Percentiles rank a stretch among this genome's conserved stretches.
phyloP scores from a whole-genome alignment of 2,329 filamentous ascomycete species.

The Aureobasidium namibiae region DNA sequence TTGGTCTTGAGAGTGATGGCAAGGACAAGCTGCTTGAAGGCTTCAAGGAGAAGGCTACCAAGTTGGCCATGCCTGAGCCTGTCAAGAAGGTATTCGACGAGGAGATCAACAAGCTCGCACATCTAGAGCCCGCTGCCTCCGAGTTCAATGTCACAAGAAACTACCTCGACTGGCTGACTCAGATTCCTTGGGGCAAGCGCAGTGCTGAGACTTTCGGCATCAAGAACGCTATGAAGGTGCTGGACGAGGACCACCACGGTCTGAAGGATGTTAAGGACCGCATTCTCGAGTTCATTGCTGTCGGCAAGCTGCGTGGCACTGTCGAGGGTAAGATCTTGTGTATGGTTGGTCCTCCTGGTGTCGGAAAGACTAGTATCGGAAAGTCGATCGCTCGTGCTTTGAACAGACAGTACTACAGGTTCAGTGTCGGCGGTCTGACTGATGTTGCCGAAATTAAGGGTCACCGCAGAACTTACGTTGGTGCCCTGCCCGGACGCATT shows the following conservation, averaged over 20 bases:
- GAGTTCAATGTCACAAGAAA: slow-evolving; percentile 98
- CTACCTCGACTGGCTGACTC: slow-evolving; percentile 96
- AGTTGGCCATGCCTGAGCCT: slow-evolving; percentile 91
- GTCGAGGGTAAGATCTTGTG: slow-evolving; percentile 98
- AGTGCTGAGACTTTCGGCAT: slow-evolving; percentile 97
- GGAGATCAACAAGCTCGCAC: slow-evolving; percentile 92
- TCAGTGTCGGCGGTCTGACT: slow-evolving; percentile 92
- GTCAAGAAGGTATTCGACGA: slow-evolving; percentile 98
- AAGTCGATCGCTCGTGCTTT: slow-evolving; percentile 94
- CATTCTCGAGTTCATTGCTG: slow-evolving; percentile 95
- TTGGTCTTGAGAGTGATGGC: slow-evolving; percentile 93
- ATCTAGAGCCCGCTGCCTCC: slow-evolving; percentile 88
- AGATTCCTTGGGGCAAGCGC: slow-evolving; percentile 93
- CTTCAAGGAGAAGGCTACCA: slow-evolving; percentile 90
- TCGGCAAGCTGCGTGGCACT: slow-evolving; percentile 91
- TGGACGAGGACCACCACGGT: slow-evolving; percentile 95
- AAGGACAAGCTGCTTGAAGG: slow-evolving; percentile 97
- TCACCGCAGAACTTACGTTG: slow-evolving; percentile 91
- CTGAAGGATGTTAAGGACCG: slow-evolving; percentile 97
- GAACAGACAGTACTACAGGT: slow-evolving; percentile 94
- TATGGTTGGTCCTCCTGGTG: slow-evolving; percentile 93
- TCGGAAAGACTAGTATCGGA: slow-evolving; percentile 97
- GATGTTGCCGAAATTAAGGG: slow-evolving; percentile 99
- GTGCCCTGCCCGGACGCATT: slow-evolving; percentile 87
- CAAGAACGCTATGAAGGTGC: slow-evolving; percentile 75